Evolutionary conservation across 2,329 filamentous ascomycete species (phyloP), one percentile per base, ranked within the genome.

Genomic region (Monilinia fructigena): DNA sequence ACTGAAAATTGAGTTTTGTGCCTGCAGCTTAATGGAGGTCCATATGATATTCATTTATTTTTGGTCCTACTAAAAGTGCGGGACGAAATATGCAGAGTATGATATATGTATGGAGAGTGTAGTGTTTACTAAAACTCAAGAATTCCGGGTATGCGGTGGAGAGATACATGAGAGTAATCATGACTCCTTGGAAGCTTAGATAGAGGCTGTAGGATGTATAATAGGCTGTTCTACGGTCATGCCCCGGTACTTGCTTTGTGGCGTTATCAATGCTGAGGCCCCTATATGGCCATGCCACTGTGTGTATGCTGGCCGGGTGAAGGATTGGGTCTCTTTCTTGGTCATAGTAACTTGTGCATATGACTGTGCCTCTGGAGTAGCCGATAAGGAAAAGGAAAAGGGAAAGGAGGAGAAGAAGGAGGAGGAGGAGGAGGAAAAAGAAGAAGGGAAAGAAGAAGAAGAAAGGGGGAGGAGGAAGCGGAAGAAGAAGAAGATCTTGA

Each of bases 291-390:
- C 12, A 42, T 42, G 12, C 40, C 40, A 4, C 40, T 42, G 12
- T 16, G 4, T 42, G 16, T 42, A 42, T 42, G 40, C 40, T 42
- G 12, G 40, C 56, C 55, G 63, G 38, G 54, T 23, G 28, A 61
- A 35, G 31, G 47, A 55, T 20, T 47, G 28, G 62, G 63, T 45
- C 63, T 54, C 55, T 61, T 20, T 20, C 23, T 40, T 8, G 55
- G 55, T 35, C 31, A 35, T 35, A 6, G 18, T 20, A 5, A 45
- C 53, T 45, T 58, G 38, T 23, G 55, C 40, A 31, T 59, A 18
- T 58, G 61, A 55, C 67, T 65, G 58, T 70, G 69, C 31, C 31
- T 35, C 67, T 70, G 70, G 70, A 72, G 67, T 73, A 66, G 68
- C 71, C 72, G 69, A 35, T 8, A 35, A 7, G 31, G 31, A 35